These are phyloP conservation scores for Lichtheimia corymbifera DNA, from an alignment of 371 early-diverging fungal species.

Conservation along the genomic window DNA sequence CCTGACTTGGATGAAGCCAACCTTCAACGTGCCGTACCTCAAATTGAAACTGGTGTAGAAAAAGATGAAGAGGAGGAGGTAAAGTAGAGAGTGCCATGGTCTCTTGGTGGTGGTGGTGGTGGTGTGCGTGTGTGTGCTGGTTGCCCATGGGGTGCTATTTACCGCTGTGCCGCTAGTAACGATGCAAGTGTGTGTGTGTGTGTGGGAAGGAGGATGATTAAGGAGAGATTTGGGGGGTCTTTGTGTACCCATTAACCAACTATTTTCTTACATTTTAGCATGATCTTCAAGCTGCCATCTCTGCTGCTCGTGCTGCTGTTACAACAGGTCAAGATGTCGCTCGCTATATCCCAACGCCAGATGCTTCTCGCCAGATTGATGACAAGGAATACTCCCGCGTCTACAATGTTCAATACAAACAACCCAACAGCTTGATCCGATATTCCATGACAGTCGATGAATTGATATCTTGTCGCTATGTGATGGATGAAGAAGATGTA, in stretches of 20 bases:
- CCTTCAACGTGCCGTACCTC: constrained; percentile 61
- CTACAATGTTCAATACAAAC: constrained; percentile 68
- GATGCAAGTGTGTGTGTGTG: too few species aligned
- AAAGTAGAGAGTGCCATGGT: constrained; percentile 1
- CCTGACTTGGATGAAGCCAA: constrained; percentile 64
- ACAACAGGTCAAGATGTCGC: constrained; percentile 56
- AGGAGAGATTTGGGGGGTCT: constrained; percentile 9
- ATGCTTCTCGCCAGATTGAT: constrained; percentile 71
- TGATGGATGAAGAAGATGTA: constrained; percentile 86
- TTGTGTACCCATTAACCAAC: constrained; percentile 4
- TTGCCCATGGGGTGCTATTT: not conserved
- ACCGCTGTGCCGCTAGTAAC: too few species aligned
- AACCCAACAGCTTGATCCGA: constrained; percentile 82
- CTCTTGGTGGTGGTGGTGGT: not conserved
- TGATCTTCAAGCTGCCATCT: constrained; percentile 94
- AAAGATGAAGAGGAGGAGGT: constrained; percentile 90
- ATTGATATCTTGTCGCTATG: constrained; percentile 78
- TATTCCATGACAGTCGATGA: constrained; percentile 91
- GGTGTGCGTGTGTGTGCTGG: not conserved
- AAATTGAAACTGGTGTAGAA: constrained; percentile 87
- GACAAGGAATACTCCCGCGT: constrained; percentile 60
- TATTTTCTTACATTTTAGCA: constrained; percentile 61
- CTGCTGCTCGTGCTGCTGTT: constrained; percentile 73
- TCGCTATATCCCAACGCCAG: constrained; percentile 90
- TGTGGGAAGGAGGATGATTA: constrained; percentile 1